Conservation (phyloP, 257 asterid species). For the Jacaranda mimosifolia region DNA sequence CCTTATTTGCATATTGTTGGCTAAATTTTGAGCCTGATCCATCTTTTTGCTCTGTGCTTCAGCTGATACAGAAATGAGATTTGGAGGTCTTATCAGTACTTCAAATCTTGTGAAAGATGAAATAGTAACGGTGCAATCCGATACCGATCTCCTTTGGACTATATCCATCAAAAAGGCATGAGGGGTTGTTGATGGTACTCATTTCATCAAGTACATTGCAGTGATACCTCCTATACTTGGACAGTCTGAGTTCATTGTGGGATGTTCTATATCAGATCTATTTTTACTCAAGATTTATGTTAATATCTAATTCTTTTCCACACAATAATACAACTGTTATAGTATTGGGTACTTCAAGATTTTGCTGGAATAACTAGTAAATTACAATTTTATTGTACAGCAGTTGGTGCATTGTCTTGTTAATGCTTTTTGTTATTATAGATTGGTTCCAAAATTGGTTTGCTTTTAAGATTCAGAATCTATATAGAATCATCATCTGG, state of each 20-base stretch:
- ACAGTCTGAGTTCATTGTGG: not conserved
- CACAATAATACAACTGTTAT: not conserved
- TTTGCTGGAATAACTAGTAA: not conserved
- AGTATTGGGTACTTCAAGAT: not conserved
- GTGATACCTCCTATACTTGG: not conserved
- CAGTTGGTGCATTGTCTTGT: too few relatives aligned
- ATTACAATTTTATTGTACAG: too few relatives aligned
- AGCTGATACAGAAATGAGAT: constrained; percentile 80
- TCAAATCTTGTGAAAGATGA: constrained; percentile 72
- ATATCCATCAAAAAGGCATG: constrained; percentile 67
- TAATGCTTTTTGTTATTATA: too few relatives aligned
- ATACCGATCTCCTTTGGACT: constrained; percentile 90
- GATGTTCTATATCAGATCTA: constrained; percentile 21
- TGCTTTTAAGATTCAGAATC: too few relatives aligned
- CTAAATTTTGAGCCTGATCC: constrained; percentile 23
- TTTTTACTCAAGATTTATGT: constrained; percentile 19
- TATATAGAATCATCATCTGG: too few relatives aligned
- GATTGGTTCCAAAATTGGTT: too few relatives aligned
- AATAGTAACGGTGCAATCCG: constrained; percentile 76
- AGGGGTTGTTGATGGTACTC: not conserved
- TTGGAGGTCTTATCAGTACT: constrained; percentile 90
- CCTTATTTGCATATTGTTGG: not conserved
- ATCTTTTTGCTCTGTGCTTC: constrained; percentile 35
- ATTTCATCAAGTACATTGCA: constrained; percentile 10
- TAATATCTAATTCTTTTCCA: constrained; percentile 21